Base-by-base conservation (phyloP, 2,329 filamentous ascomycete species). In the Gnomoniopsis sp. region DNA sequence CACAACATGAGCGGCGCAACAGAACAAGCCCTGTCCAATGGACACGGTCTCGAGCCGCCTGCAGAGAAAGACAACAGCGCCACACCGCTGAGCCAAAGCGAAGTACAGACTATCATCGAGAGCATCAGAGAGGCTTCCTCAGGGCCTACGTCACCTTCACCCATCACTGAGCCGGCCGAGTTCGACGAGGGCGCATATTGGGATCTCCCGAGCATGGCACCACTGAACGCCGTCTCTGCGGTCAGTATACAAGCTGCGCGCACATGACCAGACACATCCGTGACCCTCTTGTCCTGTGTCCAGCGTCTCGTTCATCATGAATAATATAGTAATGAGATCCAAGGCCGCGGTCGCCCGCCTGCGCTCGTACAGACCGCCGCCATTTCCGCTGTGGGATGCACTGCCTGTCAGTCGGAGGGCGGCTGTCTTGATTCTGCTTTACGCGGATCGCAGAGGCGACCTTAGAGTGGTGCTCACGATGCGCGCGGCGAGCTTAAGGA, bases 371-470 rank as follows among this genome's bases (percentile, higher is more conserved):
- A 79, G 76, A 59, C 79, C 86, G 19, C 85, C 85, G 1, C 74
- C 82, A 2, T 87, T 87, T 65, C 77, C 85, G 12, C 70, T 82
- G 59, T 88, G 86, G 86, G 81, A 87, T 67, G 74, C 74, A 21
- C 76, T 88, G 30, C 85, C 86, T 2, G 73, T 81, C 15, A 83
- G 78, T 64, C 84, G 90, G 62, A 86, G 92, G 64, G 93, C 93
- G 15, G 93, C 93, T 23, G 93, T 98, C 44, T 77, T 98, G 55
- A 82, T 98, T 51, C 81, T 98, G 54, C 82, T 98, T 1, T 97
- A 95, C 71, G 91, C 92, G 38, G 93, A 97, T 72, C 82, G 83
- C 47, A 79, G 82, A 62, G 93, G 93, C 44, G 89, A 96, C 65
- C 77, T 98, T 60, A 84, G 85, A 19, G 84, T 88, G 53, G 86